These are phyloP conservation scores for Penicillium thymicola DNA, from an alignment of 2,329 filamentous ascomycete species.

Conservation along the genomic window DNA sequence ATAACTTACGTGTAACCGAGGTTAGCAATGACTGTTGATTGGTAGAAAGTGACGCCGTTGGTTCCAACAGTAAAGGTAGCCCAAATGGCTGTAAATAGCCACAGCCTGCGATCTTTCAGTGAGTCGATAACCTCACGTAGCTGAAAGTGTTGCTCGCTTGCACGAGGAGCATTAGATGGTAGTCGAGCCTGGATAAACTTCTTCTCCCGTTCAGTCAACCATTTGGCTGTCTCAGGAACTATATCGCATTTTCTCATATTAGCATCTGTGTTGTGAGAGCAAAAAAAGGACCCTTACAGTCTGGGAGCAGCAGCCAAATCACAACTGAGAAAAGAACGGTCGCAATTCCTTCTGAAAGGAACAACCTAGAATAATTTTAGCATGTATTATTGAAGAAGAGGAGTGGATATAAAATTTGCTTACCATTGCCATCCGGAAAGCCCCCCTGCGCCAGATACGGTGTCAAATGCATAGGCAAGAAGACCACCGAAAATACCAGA, in stretches of 20 bases:
- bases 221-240: slow-evolving; percentile 46
- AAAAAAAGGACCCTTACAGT: slow-evolving; percentile 38
- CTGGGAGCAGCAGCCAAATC: slow-evolving; percentile 44
- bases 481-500: slow-evolving; percentile 44
- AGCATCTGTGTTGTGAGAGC: background rate
- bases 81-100: slow-evolving; percentile 49
- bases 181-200: slow-evolving; percentile 49
- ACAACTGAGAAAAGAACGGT: slow-evolving; percentile 20
- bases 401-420: no score
- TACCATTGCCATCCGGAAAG: slow-evolving; percentile 32
- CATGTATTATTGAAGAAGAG: fast-evolving
- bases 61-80: slow-evolving; percentile 49
- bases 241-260: background rate
- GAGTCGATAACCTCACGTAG: slow-evolving; percentile 39
- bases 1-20: slow-evolving; percentile 42
- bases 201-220: slow-evolving; percentile 48
- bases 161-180: slow-evolving; percentile 43
- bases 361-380: slow-evolving; percentile 15
- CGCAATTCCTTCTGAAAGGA: slow-evolving; percentile 22
- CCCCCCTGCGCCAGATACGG: slow-evolving; percentile 35
- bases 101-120: slow-evolving; percentile 42
- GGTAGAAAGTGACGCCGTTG: slow-evolving; percentile 44
- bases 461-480: slow-evolving; percentile 46
- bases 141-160: slow-evolving; percentile 41
- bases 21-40: slow-evolving; percentile 42